A percentile compares a stretch with the other conserved stretches of the same genome.
Conservation (phyloP, 2,329 filamentous ascomycete genomes). For the Calonectria pseudoturangicola region DNA sequence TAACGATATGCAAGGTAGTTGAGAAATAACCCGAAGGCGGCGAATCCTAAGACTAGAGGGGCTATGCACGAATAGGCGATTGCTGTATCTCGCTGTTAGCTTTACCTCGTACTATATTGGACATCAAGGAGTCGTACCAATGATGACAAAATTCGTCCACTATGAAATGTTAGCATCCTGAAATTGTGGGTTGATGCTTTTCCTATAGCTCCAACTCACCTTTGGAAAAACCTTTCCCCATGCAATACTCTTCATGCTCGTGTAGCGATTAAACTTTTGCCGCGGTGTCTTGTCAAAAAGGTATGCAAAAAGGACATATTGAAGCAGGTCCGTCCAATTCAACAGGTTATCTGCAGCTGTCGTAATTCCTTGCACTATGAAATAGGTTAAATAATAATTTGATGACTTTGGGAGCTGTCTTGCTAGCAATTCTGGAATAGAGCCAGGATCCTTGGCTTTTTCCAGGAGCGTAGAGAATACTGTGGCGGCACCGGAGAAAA, state of each 20-base stretch:
- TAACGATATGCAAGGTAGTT: slow-evolving; percentile 13
- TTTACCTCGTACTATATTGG: too few species aligned
- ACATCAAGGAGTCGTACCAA: background rate
- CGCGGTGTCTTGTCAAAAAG: slow-evolving; percentile 10
- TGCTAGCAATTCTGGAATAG: background rate
- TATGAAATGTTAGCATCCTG: background rate
- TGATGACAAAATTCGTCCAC: slow-evolving; percentile 2
- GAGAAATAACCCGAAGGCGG: background rate
- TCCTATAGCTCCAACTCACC: background rate
- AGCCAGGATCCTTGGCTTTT: background rate
- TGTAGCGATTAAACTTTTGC: slow-evolving; percentile 5
- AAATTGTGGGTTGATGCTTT: too few species aligned
- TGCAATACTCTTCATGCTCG: slow-evolving; percentile 8
- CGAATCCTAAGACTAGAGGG: slow-evolving; percentile 5
- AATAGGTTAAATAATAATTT: slow-evolving; percentile 18
- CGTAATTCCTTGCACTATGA: background rate
- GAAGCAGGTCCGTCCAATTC: background rate
- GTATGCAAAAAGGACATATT: background rate
- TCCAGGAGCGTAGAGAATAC: background rate
- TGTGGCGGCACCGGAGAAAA: background rate
- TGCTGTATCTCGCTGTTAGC: background rate
- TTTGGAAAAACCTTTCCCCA: slow-evolving; percentile 17
- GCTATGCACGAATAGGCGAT: slow-evolving; percentile 16
- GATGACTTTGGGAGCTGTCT: slow-evolving; percentile 13
- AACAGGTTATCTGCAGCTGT: background rate